Conservation (phyloP, 2,329 filamentous ascomycete genomes). For the Aspergillus sp. region DNA sequence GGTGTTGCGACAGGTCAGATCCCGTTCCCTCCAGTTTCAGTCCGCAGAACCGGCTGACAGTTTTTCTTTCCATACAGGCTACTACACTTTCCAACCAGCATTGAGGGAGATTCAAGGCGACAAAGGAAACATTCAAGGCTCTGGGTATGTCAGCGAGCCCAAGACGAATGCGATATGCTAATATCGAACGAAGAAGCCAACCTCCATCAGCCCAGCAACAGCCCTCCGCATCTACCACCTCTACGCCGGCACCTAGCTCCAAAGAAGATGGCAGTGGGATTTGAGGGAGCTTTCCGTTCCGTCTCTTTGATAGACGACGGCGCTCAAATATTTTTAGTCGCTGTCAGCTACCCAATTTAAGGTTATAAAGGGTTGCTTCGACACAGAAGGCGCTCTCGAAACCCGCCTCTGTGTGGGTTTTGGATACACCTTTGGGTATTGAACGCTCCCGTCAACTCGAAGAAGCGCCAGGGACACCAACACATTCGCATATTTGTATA, state of each 20-base stretch:
- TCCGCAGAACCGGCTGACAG: neutral
- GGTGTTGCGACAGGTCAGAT: slow-evolving; percentile 41
- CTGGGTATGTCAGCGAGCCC: neutral
- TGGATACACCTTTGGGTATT: neutral
- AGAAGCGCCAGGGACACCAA: neutral
- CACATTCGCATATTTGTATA: neutral
- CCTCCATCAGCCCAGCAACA: neutral
- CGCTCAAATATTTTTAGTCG: neutral
- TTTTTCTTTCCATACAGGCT: slow-evolving; percentile 29
- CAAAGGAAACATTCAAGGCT: slow-evolving; percentile 17
- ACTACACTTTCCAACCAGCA: slow-evolving; percentile 45
- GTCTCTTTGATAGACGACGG: neutral
- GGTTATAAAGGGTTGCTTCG: neutral
- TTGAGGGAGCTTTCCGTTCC: neutral
- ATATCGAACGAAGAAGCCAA: neutral
- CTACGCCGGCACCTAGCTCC: neutral
- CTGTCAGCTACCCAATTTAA: neutral
- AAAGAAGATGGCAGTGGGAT: neutral
- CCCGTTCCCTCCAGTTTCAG: too few relatives aligned
- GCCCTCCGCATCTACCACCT: neutral
- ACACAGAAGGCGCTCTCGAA: neutral
- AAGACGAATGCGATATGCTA: neutral
- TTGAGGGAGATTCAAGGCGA: slow-evolving; percentile 37
- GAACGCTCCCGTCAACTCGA: neutral
- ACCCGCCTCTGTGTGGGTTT: neutral